phyloP scores from a whole-genome alignment of 2,329 filamentous ascomycete genomes.

The Apiospora saccharicola region DNA sequence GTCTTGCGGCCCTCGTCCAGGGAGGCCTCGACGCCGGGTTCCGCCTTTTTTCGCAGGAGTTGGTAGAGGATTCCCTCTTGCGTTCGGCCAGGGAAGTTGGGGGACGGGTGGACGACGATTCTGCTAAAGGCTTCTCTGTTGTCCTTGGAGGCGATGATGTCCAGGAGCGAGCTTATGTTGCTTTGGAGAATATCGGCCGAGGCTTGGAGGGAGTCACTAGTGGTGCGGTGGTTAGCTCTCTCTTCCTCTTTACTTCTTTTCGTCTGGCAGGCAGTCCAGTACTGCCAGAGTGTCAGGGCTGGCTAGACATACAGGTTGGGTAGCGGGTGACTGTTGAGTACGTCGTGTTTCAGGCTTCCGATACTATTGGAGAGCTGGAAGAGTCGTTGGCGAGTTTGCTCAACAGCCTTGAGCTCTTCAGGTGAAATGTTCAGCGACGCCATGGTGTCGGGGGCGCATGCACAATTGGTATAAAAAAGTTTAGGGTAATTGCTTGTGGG shows the following conservation, averaged over 20 bases:
- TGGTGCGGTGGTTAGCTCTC: neutral
- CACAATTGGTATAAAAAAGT: neutral
- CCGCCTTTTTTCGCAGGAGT: slow-evolving; percentile 83
- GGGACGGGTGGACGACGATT: slow-evolving; percentile 77
- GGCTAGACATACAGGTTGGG: slow-evolving; percentile 65
- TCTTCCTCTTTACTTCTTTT: neutral
- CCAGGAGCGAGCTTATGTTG: slow-evolving; percentile 72
- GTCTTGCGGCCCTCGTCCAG: slow-evolving; percentile 68
- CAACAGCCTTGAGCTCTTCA: slow-evolving; percentile 72
- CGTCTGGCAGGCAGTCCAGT: neutral
- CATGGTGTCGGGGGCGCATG: slow-evolving; percentile 28
- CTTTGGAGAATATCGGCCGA: slow-evolving; percentile 74
- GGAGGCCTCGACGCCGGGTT: slow-evolving; percentile 78
- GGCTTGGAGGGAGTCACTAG: slow-evolving; percentile 74
- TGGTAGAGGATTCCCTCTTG: slow-evolving; percentile 72
- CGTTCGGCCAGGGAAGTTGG: slow-evolving; percentile 75
- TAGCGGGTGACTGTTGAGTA: slow-evolving; percentile 70
- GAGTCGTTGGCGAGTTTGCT: slow-evolving; percentile 73
- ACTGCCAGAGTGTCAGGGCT: neutral
- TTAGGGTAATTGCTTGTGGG: neutral
- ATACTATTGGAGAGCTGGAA: slow-evolving; percentile 74
- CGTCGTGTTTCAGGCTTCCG: slow-evolving; percentile 65
- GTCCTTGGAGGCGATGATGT: slow-evolving; percentile 63
- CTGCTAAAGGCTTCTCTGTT: slow-evolving; percentile 73
- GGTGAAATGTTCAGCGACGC: slow-evolving; percentile 58